These are phyloP conservation scores for Amaranthus hypochondriacus DNA, from an alignment of 148 eudicot species.

Conservation along the genomic window DNA sequence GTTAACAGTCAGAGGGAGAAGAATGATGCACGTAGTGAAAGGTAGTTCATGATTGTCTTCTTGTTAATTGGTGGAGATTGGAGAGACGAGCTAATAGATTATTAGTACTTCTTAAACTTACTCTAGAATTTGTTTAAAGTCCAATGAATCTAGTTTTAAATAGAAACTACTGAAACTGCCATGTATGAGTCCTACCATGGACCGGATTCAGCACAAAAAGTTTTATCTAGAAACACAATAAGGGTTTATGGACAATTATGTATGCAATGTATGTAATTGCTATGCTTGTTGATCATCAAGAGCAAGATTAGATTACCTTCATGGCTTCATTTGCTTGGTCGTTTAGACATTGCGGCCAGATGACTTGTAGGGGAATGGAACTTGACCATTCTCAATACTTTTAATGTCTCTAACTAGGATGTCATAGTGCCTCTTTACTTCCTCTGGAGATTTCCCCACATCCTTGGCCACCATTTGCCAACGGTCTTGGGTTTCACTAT, in stretches of 20 bases:
- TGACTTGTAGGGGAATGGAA: conserved; percentile 49
- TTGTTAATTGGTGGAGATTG: neutral
- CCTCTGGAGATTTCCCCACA: conserved; percentile 61
- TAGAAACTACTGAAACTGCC: neutral
- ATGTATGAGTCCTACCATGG: neutral
- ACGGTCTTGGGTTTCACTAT: conserved; percentile 55
- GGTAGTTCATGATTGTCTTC: neutral
- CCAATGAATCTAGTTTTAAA: neutral
- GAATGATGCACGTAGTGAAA: neutral
- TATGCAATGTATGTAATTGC: conserved; percentile 7
- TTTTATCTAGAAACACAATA: neutral
- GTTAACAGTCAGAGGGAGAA: neutral
- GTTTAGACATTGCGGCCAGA: conserved; percentile 17
- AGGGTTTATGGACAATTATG: neutral
- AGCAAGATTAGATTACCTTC: conserved; percentile 29
- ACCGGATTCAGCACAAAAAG: no score
- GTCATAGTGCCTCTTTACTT: conserved; percentile 62
- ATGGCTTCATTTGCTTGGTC: neutral
- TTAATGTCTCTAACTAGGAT: conserved; percentile 49
- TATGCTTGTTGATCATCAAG: neutral
- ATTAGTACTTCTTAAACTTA: neutral
- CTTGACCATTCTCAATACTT: conserved; percentile 49
- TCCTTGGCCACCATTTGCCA: conserved; percentile 61
- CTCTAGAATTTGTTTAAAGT: neutral
- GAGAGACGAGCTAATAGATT: neutral